Conservation (phyloP, 2,329 filamentous ascomycete species). For the Paraphaeosphaeria sporulosa region DNA sequence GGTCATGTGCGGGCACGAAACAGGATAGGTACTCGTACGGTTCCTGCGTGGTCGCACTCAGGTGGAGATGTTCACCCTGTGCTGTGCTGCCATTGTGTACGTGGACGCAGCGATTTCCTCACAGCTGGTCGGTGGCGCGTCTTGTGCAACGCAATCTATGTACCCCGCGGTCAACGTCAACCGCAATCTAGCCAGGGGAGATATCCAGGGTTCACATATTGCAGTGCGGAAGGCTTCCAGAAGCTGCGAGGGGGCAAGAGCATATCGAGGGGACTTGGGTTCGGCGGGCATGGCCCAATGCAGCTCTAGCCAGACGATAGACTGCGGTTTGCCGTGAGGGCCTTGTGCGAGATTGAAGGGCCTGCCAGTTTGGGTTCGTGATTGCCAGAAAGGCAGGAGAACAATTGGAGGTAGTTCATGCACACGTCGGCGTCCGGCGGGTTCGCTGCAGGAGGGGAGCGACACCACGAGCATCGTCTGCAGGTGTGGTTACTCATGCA, state of each 20-base stretch:
- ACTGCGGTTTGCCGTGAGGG: neutral
- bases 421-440: no score
- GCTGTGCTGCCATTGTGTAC: slow-evolving; percentile 6
- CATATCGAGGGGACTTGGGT: slow-evolving; percentile 21
- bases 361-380: slow-evolving; percentile 15
- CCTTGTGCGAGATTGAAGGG: slow-evolving; percentile 6
- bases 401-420: slow-evolving; percentile 21
- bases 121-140: slow-evolving; percentile 32
- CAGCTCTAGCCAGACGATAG: neutral
- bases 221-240: slow-evolving; percentile 28
- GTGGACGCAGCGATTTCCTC: neutral
- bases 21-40: slow-evolving; percentile 5
- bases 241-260: slow-evolving; percentile 22
- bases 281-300: neutral
- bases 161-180: slow-evolving; percentile 42
- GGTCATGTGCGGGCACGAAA: neutral
- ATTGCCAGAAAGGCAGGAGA: neutral
- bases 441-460: no score
- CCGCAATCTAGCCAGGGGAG: slow-evolving; percentile 35
- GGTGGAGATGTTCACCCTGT: slow-evolving; percentile 7
- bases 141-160: slow-evolving; percentile 44
- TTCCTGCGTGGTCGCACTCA: slow-evolving; percentile 17
- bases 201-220: slow-evolving; percentile 33
- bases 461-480: no score
- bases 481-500: no score